Percentiles rank a stretch among this genome's conserved stretches.
phyloP scores from a whole-genome alignment of 371 early-diverging fungal genomes.

The Choanephora cucurbitarum region DNA sequence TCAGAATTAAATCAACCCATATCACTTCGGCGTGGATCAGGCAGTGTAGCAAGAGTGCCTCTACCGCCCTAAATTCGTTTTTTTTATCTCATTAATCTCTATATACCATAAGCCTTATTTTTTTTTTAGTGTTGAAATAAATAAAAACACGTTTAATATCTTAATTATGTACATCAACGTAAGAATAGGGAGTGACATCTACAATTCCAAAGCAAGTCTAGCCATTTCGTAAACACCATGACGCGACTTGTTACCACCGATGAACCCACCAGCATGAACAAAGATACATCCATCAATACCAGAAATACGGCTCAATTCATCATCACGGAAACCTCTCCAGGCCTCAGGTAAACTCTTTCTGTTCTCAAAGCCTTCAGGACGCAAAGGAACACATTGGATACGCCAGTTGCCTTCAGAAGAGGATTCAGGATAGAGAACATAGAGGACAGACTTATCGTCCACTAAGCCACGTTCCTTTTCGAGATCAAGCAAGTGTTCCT shows the following conservation, averaged over 20 bases:
- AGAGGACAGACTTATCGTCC: conserved; percentile 55
- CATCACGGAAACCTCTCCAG: conserved; percentile 96
- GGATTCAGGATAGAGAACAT: conserved; percentile 83
- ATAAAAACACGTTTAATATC: no score
- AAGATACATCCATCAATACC: conserved; percentile 88
- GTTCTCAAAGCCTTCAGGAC: conserved; percentile 80
- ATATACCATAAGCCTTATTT: neutral
- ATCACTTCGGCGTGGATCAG: conserved; percentile 21
- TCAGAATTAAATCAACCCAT: conserved; percentile 9
- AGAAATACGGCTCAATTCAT: conserved; percentile 75
- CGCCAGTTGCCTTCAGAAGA: conserved; percentile 64
- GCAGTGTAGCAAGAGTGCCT: conserved; percentile 5
- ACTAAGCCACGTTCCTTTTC: conserved; percentile 61
- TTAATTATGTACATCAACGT: no score
- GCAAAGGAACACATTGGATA: conserved; percentile 80
- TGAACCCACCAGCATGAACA: conserved; percentile 90
- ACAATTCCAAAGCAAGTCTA: conserved; percentile 47
- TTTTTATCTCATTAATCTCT: neutral
- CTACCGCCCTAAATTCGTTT: conserved; percentile 4
- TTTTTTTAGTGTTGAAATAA: no score
- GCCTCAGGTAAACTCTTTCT: conserved; percentile 90
- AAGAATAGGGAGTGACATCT: conserved; percentile 16
- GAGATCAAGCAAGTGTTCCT: conserved; percentile 81
- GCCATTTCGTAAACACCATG: conserved; percentile 55
- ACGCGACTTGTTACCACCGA: conserved; percentile 48